Percentiles rank a stretch among this genome's conserved stretches.
phyloP scores from a whole-genome alignment of 148 eudicot species.

The Rhododendron vialii region DNA sequence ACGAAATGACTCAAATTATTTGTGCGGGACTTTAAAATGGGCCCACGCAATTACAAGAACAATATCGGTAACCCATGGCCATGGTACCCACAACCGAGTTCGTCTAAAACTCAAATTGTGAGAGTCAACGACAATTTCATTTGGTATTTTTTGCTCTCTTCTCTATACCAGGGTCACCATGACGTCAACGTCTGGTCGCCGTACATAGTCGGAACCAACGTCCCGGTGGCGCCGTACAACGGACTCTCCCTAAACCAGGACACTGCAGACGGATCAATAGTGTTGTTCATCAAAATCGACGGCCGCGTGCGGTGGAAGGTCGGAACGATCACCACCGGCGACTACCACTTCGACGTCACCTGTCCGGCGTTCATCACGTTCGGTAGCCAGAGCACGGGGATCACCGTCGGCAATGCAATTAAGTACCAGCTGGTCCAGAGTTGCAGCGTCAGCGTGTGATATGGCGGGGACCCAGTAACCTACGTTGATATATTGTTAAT shows the following conservation, averaged over 20 bases:
- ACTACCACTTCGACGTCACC: constrained; percentile 44
- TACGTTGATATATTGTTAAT: neutral
- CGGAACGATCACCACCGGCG: constrained; percentile 44
- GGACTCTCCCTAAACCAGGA: constrained; percentile 43
- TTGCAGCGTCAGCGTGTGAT: constrained; percentile 61
- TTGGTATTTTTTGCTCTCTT: neutral
- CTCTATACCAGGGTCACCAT: constrained; percentile 28
- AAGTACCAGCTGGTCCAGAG: constrained; percentile 59
- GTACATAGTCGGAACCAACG: constrained; percentile 45
- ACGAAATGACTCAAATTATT: too few relatives aligned
- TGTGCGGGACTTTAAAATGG: too few relatives aligned
- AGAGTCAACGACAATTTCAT: neutral
- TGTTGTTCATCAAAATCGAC: constrained; percentile 39
- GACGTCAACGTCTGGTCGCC: constrained; percentile 69
- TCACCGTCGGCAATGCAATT: constrained; percentile 36
- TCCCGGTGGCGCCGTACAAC: constrained; percentile 73
- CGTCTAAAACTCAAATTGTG: too few relatives aligned
- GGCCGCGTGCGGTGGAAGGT: constrained; percentile 67
- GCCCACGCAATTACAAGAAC: too few relatives aligned
- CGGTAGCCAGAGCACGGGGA: constrained; percentile 34
- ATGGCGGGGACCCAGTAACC: neutral
- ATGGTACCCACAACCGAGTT: too few relatives aligned
- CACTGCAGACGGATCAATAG: constrained; percentile 38
- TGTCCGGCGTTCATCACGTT: constrained; percentile 57
- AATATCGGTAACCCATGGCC: too few relatives aligned